Evolutionary conservation across 768 basidiomycete genomes (phyloP).

Genomic region (Lactarius trivialis): DNA sequence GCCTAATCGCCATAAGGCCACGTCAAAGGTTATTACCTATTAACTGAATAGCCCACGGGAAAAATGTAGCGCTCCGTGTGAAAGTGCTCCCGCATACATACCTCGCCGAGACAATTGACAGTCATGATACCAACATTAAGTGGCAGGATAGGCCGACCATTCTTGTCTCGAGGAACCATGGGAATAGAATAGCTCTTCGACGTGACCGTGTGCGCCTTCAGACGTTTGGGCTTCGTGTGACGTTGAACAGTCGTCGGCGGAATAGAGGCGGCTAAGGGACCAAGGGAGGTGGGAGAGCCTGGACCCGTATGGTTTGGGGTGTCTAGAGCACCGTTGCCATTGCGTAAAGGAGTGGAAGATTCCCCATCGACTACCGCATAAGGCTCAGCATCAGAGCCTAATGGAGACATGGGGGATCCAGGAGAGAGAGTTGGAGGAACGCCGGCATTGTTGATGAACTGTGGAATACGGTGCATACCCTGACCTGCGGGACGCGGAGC

Average conservation of each 20-base stretch:
- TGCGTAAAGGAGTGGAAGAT: conserved; percentile 13
- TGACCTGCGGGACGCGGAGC: conserved; percentile 22
- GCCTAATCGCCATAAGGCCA: conserved; percentile 8
- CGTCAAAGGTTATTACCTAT: conserved; percentile 41
- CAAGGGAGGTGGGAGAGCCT: conserved; percentile 34
- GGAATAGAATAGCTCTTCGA: conserved; percentile 74
- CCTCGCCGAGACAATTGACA: conserved; percentile 63
- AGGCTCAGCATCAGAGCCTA: conserved; percentile 21
- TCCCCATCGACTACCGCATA: conserved; percentile 11
- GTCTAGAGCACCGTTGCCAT: conserved; percentile 10
- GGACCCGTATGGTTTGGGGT: conserved; percentile 23
- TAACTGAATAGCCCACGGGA: conserved; percentile 80
- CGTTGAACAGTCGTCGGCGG: conserved; percentile 36
- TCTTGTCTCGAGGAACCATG: conserved; percentile 68
- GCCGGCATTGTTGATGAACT: conserved; percentile 21
- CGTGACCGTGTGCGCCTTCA: conserved; percentile 77
- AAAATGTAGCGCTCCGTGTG: conserved; percentile 87
- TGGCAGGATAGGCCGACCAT: conserved; percentile 64
- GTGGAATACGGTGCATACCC: conserved; percentile 15
- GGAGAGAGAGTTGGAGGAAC: conserved; percentile 19
- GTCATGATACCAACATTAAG: conserved; percentile 86
- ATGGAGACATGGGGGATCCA: conserved; percentile 22
- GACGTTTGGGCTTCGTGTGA: conserved; percentile 62
- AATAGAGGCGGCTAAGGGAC: conserved; percentile 27
- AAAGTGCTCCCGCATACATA: conserved; percentile 79